Percentiles rank a stretch among this genome's conserved stretches.
phyloP scores from a whole-genome alignment of 768 basidiomycete genomes.

The Mrakia hoshinonis region DNA sequence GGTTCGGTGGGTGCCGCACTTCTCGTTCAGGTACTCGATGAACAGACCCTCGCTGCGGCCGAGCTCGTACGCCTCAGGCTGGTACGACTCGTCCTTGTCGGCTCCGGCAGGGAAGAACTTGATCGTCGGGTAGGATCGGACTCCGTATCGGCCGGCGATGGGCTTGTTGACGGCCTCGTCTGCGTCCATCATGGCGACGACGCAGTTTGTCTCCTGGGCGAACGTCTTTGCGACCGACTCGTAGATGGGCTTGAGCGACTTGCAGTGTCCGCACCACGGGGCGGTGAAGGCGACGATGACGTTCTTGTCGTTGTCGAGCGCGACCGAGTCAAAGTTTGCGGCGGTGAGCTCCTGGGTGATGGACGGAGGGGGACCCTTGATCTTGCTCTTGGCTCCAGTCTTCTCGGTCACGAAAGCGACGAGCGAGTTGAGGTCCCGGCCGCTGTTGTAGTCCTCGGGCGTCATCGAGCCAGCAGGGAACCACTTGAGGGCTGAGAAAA shows the following conservation, averaged over 20 bases:
- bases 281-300: constrained; percentile 61
- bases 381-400: constrained; percentile 73
- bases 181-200: constrained; percentile 84
- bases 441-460: constrained; percentile 61
- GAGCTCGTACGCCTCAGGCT: constrained; percentile 42
- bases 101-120: constrained; percentile 44
- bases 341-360: constrained; percentile 59
- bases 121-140: constrained; percentile 81
- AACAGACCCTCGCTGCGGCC: constrained; percentile 49
- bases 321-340: constrained; percentile 67
- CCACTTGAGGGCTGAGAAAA: constrained; percentile 57
- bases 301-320: constrained; percentile 61
- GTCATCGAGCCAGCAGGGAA: constrained; percentile 59
- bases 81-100: constrained; percentile 57
- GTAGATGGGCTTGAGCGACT: constrained; percentile 74
- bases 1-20: constrained; percentile 71
- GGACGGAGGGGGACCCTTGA: constrained; percentile 73
- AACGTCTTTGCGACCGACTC: constrained; percentile 77
- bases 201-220: constrained; percentile 63
- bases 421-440: constrained; percentile 70
- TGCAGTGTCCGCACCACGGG: constrained; percentile 75
- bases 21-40: constrained; percentile 32
- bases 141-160: constrained; percentile 60
- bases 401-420: constrained; percentile 61
- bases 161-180: constrained; percentile 71